phyloP scores from a whole-genome alignment of 371 early-diverging fungal species.

The Entomophthora muscae region DNA sequence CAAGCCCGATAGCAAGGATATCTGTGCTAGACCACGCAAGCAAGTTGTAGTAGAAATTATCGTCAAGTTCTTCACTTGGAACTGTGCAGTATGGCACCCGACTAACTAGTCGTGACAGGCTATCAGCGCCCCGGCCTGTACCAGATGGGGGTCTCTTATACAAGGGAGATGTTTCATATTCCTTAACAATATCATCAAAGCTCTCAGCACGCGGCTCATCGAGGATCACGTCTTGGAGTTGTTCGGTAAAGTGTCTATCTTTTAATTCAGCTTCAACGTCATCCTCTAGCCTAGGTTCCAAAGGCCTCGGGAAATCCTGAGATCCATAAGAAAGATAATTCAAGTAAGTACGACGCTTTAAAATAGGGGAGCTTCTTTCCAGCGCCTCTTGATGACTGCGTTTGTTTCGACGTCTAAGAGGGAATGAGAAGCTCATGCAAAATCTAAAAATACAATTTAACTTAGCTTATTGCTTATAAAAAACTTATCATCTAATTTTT shows the following conservation, averaged over 20 bases:
- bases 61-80: constrained; percentile 35
- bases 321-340: background rate
- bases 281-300: background rate
- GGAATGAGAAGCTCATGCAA: background rate
- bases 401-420: background rate
- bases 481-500: too few relatives aligned
- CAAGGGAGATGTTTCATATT: too few relatives aligned
- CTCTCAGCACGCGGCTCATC: background rate
- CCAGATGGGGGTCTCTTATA: background rate
- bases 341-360: background rate
- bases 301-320: background rate
- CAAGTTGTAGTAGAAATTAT: constrained; percentile 96
- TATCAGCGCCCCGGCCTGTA: background rate
- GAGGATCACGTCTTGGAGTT: background rate
- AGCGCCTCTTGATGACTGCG: background rate
- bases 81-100: background rate
- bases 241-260: background rate
- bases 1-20: constrained; percentile 76
- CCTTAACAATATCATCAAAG: background rate
- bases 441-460: too few relatives aligned
- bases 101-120: background rate
- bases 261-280: background rate
- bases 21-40: constrained; percentile 84
- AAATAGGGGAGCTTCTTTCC: background rate
- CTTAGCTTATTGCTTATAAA: too few relatives aligned